phyloP scores from a whole-genome alignment of 495 filamentous ascomycete species.

The Penicillium angulare region DNA sequence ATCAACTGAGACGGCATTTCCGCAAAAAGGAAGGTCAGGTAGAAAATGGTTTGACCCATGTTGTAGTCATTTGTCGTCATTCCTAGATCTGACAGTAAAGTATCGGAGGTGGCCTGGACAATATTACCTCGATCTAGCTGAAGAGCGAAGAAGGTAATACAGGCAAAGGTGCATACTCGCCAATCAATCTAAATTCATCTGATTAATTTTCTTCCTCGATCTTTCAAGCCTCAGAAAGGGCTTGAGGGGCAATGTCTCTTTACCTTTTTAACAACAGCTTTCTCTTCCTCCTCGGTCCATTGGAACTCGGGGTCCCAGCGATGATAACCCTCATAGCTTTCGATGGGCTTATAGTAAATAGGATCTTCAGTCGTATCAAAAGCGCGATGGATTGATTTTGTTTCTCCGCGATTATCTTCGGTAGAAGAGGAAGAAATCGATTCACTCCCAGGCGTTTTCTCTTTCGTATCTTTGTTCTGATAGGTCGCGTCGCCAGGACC shows the following conservation, averaged over 20 bases:
- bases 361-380: slow-evolving; percentile 44
- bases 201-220: too few species aligned
- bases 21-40: slow-evolving; percentile 60
- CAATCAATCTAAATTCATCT: slow-evolving; percentile 46
- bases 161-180: slow-evolving; percentile 61
- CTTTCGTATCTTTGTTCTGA: slow-evolving; percentile 12
- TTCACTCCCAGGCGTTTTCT: slow-evolving; percentile 12
- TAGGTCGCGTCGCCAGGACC: background rate
- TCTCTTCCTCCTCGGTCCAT: slow-evolving; percentile 71
- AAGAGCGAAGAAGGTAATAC: slow-evolving; percentile 79
- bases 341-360: slow-evolving; percentile 57
- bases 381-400: slow-evolving; percentile 23
- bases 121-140: slow-evolving; percentile 80
- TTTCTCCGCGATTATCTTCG: slow-evolving; percentile 9
- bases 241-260: too few species aligned
- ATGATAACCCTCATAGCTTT: slow-evolving; percentile 66
- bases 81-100: slow-evolving; percentile 58
- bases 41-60: slow-evolving; percentile 72
- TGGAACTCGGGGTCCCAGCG: slow-evolving; percentile 72
- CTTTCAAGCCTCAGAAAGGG: too few species aligned
- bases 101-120: slow-evolving; percentile 67
- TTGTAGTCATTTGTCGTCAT: slow-evolving; percentile 78
- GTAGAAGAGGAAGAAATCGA: slow-evolving; percentile 25
- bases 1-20: slow-evolving; percentile 75
- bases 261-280: slow-evolving; percentile 64